A percentile compares a stretch with the other conserved stretches of the same genome.
Evolutionary conservation across 164 flowering plant species (phyloP).

Genomic region (Piper longum): DNA sequence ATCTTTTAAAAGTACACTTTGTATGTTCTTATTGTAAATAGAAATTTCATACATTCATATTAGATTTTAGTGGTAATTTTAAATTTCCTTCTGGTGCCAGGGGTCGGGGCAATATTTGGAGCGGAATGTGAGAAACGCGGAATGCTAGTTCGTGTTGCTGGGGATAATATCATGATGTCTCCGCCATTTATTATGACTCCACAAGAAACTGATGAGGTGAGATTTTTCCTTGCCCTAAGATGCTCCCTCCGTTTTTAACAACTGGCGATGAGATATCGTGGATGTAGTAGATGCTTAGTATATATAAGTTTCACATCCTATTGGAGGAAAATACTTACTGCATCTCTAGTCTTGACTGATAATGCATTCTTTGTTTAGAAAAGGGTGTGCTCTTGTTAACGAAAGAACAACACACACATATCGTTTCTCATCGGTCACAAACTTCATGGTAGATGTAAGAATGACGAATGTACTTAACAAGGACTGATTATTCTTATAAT

Average conservation of each 20-base stretch:
- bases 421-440: too few relatives aligned
- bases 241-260: neutral
- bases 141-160: slow-evolving; percentile 84
- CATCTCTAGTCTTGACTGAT: neutral
- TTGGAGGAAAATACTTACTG: neutral
- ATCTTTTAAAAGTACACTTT: too few relatives aligned
- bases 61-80: too few relatives aligned
- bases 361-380: neutral
- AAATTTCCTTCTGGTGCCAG: slow-evolving; percentile 22
- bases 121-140: slow-evolving; percentile 80
- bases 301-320: neutral
- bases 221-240: neutral
- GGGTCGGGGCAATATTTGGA: slow-evolving; percentile 77
- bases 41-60: too few relatives aligned
- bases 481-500: too few relatives aligned
- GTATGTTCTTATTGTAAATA: too few relatives aligned
- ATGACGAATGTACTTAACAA: too few relatives aligned
- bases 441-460: too few relatives aligned
- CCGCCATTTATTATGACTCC: slow-evolving; percentile 76
- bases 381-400: neutral
- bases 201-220: slow-evolving; percentile 68
- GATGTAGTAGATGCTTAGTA: neutral
- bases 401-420: neutral
- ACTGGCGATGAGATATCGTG: neutral
- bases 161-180: slow-evolving; percentile 85